Evolutionary conservation across 148 eudicot genomes (phyloP).

Genomic region (Drosera capensis): DNA sequence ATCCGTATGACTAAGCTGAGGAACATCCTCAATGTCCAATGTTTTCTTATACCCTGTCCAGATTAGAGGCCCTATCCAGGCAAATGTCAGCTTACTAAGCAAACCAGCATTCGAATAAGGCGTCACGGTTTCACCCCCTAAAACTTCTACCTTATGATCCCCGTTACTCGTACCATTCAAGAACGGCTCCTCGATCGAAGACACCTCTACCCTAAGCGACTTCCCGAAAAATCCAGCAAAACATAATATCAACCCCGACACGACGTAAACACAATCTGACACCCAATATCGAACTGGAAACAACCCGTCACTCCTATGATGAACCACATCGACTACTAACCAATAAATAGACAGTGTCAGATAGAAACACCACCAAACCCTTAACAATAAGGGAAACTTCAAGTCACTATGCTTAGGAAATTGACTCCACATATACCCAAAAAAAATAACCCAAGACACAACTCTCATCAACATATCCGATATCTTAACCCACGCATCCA

Average conservation of each 20-base stretch:
- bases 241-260: constrained; percentile 28
- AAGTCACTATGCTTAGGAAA: constrained; percentile 12
- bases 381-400: constrained; percentile 38
- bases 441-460: constrained; percentile 25
- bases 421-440: constrained; percentile 22
- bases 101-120: constrained; percentile 30
- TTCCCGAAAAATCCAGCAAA: constrained; percentile 21
- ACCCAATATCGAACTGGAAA: constrained; percentile 21
- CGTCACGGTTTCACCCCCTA: constrained; percentile 24
- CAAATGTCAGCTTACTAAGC: constrained; percentile 34
- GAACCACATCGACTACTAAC: constrained; percentile 27
- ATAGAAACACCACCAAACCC: constrained; percentile 61
- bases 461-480: constrained; percentile 27
- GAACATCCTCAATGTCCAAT: constrained; percentile 64
- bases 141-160: constrained; percentile 8
- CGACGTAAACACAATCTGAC: constrained; percentile 25
- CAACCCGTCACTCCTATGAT: constrained; percentile 8
- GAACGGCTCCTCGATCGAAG: constrained; percentile 31
- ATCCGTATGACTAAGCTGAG: constrained; percentile 34
- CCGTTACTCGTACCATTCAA: constrained; percentile 20
- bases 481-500: constrained; percentile 23
- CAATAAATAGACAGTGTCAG: constrained; percentile 36
- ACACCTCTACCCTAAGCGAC: constrained; percentile 10
- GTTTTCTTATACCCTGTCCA: constrained; percentile 42
- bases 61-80: constrained; percentile 40